Percentiles rank a stretch among this genome's conserved stretches.
Conservation (phyloP, 2,329 filamentous ascomycete genomes). For the Paraconiothyrium brasiliense region DNA sequence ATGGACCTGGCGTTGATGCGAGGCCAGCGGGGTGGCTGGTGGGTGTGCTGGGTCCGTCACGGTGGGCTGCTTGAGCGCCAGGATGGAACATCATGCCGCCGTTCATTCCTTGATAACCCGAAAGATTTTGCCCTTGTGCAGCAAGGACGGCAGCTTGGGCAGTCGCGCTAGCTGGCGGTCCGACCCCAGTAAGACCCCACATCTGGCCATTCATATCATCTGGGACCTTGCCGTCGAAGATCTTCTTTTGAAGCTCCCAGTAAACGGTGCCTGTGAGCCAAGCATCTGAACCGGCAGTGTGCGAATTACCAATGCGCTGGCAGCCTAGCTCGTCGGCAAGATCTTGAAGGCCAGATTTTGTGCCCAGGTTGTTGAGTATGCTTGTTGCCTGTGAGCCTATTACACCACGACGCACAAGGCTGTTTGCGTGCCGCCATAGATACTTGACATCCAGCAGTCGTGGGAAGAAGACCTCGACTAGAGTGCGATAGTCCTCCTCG, state of each 20-base stretch:
- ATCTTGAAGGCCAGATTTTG: slow-evolving; percentile 91
- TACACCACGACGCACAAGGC: slow-evolving; percentile 64
- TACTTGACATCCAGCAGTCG: slow-evolving; percentile 96
- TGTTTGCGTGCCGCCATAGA: slow-evolving; percentile 87
- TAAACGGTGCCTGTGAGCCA: slow-evolving; percentile 94
- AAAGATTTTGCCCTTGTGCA: slow-evolving; percentile 50
- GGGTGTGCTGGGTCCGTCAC: slow-evolving; percentile 73
- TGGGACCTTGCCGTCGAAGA: slow-evolving; percentile 84
- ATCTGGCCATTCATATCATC: slow-evolving; percentile 87
- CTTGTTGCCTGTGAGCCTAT: slow-evolving; percentile 64
- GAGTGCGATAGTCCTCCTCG: slow-evolving; percentile 86
- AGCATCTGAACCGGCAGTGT: slow-evolving; percentile 93
- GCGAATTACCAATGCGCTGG: slow-evolving; percentile 84
- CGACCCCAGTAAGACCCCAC: slow-evolving; percentile 81
- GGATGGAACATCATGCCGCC: slow-evolving; percentile 52
- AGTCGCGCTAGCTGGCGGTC: slow-evolving; percentile 64
- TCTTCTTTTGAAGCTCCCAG: slow-evolving; percentile 88
- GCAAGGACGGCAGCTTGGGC: slow-evolving; percentile 56
- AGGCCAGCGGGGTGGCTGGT: slow-evolving; percentile 65
- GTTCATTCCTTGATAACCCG: slow-evolving; percentile 47
- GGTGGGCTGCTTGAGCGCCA: slow-evolving; percentile 46
- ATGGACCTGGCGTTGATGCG: slow-evolving; percentile 61
- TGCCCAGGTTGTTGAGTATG: slow-evolving; percentile 84
- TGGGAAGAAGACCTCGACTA: slow-evolving; percentile 93
- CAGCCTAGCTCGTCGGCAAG: slow-evolving; percentile 93